These are phyloP conservation scores for Rhizopus sp. DNA, from an alignment of 371 early-diverging fungal genomes.

Conservation along the genomic window DNA sequence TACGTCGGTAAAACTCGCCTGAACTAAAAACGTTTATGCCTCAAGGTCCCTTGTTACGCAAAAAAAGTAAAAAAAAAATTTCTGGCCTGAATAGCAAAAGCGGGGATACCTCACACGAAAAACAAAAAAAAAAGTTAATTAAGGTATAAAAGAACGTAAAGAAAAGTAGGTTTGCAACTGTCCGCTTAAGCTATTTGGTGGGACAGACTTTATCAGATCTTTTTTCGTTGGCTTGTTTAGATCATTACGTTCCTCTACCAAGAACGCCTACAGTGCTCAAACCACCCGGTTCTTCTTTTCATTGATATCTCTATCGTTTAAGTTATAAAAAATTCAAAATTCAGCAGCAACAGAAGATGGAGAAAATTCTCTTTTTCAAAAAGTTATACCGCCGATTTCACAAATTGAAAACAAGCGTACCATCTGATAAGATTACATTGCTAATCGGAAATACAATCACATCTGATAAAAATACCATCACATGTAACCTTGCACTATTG, in stretches of 20 bases:
- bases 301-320: no score
- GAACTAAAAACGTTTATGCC: not conserved
- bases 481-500: not conserved
- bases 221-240: not conserved
- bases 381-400: no score
- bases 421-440: slow-evolving; percentile 1
- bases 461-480: slow-evolving; percentile 2
- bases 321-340: no score
- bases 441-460: not conserved
- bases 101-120: no score
- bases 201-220: slow-evolving; percentile 2
- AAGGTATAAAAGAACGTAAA: not conserved
- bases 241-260: no score
- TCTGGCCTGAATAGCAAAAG: no score
- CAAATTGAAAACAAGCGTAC: not conserved
- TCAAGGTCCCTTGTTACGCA: not conserved
- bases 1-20: no score
- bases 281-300: no score
- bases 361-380: not conserved
- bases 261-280: no score
- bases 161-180: not conserved
- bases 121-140: no score
- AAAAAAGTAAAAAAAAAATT: no score
- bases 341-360: no score
- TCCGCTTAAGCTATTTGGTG: slow-evolving; percentile 6